phyloP scores from a whole-genome alignment of 768 basidiomycete genomes.

The Pleurotus pulmonarius region DNA sequence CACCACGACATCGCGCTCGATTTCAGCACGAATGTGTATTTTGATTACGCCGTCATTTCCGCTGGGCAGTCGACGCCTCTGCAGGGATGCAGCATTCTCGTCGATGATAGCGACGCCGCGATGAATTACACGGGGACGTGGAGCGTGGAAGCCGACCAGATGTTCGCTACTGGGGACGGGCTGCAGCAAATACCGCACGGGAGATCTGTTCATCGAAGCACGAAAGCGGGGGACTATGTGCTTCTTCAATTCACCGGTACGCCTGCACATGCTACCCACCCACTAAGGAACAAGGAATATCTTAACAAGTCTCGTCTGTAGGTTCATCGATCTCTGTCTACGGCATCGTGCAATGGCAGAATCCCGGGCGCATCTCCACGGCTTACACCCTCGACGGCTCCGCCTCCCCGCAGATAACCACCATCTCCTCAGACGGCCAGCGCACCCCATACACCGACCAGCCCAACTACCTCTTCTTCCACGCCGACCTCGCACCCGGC shows the following conservation, averaged over 20 bases:
- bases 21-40: slow-evolving; percentile 21
- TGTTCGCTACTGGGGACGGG: slow-evolving; percentile 20
- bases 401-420: slow-evolving; percentile 9
- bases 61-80: slow-evolving; percentile 32
- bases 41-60: slow-evolving; percentile 38
- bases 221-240: slow-evolving; percentile 29
- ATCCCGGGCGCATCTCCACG: slow-evolving; percentile 26
- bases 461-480: slow-evolving; percentile 31
- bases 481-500: slow-evolving; percentile 27
- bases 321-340: slow-evolving; percentile 33
- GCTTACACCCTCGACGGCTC: slow-evolving; percentile 33
- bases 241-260: slow-evolving; percentile 32
- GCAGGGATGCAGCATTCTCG: slow-evolving; percentile 28
- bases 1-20: slow-evolving; percentile 27
- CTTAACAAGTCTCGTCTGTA: slow-evolving; percentile 10
- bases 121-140: slow-evolving; percentile 31
- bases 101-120: slow-evolving; percentile 30
- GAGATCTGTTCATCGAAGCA: slow-evolving; percentile 33
- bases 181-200: slow-evolving; percentile 15
- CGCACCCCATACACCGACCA: slow-evolving; percentile 23
- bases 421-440: slow-evolving; percentile 14
- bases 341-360: slow-evolving; percentile 28
- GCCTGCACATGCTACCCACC: neutral
- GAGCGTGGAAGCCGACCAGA: slow-evolving; percentile 19
- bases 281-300: no score